Conservation (phyloP, 805 yeast genomes). For the Spathaspora gorwiae region DNA sequence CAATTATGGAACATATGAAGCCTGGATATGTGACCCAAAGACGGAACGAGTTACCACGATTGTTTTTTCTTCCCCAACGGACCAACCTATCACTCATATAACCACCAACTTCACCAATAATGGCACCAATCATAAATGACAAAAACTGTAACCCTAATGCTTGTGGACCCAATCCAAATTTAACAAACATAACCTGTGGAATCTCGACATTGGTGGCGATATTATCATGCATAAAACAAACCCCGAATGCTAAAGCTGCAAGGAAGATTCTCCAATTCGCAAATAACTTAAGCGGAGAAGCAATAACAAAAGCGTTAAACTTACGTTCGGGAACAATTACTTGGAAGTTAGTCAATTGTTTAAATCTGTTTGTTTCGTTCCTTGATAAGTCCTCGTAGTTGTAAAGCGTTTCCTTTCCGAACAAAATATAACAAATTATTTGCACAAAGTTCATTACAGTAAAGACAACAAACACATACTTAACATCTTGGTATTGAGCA, state of each 20-base stretch:
- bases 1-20: constrained; percentile 14
- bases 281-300: constrained; percentile 8
- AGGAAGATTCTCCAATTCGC: constrained; percentile 8
- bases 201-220: constrained; percentile 20
- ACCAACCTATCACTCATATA: constrained; percentile 14
- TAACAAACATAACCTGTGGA: constrained; percentile 15
- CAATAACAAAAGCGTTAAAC: constrained; percentile 4
- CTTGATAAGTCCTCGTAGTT: constrained; percentile 7
- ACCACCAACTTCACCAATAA: constrained; percentile 22
- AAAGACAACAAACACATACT: constrained; percentile 11
- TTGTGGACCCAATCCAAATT: constrained; percentile 17
- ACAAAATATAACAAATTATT: constrained; percentile 8
- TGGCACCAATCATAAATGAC: constrained; percentile 17
- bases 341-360: neutral
- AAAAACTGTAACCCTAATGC: constrained; percentile 20
- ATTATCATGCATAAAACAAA: constrained; percentile 19
- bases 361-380: constrained; percentile 2
- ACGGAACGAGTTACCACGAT: constrained; percentile 11
- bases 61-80: constrained; percentile 5
- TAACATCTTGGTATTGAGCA: constrained; percentile 7
- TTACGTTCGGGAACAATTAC: constrained; percentile 5
- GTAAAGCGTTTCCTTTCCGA: constrained; percentile 13
- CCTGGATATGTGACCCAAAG: constrained; percentile 20
- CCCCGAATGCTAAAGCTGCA: constrained; percentile 14
- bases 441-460: constrained; percentile 11